Evolutionary conservation across 306 rosid genomes (phyloP).

Genomic region (Quercus gilva): DNA sequence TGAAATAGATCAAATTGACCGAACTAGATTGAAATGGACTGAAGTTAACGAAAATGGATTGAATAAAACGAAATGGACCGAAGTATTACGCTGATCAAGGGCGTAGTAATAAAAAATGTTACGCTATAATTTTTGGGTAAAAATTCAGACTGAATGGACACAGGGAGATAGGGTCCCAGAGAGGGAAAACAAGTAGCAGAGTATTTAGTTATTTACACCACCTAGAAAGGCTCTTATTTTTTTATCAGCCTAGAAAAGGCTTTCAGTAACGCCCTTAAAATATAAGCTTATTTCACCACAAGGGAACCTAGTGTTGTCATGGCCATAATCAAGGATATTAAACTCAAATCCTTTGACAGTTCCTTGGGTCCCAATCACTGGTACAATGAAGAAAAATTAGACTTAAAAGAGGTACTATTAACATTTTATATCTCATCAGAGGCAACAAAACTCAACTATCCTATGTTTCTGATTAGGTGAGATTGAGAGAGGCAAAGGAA

Average conservation of each 20-base stretch:
- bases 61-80: too few relatives aligned
- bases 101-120: too few relatives aligned
- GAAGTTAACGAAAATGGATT: too few relatives aligned
- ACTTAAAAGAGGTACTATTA: background rate
- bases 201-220: background rate
- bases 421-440: background rate
- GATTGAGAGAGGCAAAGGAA: background rate
- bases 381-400: background rate
- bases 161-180: too few relatives aligned
- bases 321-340: background rate
- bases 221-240: too few relatives aligned
- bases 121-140: too few relatives aligned
- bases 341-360: background rate
- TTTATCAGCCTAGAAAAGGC: too few relatives aligned
- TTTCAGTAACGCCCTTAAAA: too few relatives aligned
- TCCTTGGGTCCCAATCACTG: background rate
- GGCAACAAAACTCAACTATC: background rate
- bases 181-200: background rate
- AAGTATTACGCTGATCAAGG: rapidly evolving
- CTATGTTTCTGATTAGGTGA: background rate
- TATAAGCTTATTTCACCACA: too few relatives aligned
- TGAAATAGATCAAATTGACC: too few relatives aligned
- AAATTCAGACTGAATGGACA: too few relatives aligned
- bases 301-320: background rate
- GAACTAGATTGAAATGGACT: too few relatives aligned